Percentiles rank a stretch among this genome's conserved stretches.
These are phyloP conservation scores for Aspergillus sclerotialis DNA, from an alignment of 2,329 filamentous ascomycete species.

Conservation along the genomic window DNA sequence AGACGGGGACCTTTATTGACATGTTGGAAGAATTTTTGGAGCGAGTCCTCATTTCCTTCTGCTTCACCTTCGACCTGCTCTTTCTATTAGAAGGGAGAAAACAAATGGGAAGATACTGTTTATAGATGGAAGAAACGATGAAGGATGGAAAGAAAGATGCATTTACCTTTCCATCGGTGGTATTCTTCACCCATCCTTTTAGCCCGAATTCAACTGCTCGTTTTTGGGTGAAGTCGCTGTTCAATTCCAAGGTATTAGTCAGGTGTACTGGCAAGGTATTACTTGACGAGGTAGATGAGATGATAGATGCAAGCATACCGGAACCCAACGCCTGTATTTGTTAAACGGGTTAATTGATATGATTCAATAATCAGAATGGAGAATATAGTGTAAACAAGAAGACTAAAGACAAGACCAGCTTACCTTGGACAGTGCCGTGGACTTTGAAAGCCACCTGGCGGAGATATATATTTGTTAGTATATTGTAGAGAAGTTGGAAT, in stretches of 20 bases:
- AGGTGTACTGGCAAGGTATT: conserved; percentile 3
- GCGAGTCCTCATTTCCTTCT: conserved; percentile 61
- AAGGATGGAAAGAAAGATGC: conserved; percentile 2
- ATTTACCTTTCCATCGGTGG: conserved; percentile 37
- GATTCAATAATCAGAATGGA: neutral
- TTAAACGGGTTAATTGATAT: conserved; percentile 2
- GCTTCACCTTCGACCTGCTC: conserved; percentile 79
- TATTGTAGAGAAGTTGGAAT: too few relatives aligned
- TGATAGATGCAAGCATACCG: conserved; percentile 16
- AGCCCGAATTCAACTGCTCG: conserved; percentile 36
- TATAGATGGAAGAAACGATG: neutral
- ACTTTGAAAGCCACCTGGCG: conserved; percentile 40
- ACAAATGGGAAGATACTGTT: neutral
- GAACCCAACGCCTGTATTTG: conserved; percentile 25
- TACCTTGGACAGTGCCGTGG: conserved; percentile 66
- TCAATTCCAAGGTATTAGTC: neutral
- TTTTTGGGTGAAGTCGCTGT: conserved; percentile 37
- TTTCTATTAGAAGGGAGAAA: neutral
- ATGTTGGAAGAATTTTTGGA: conserved; percentile 66
- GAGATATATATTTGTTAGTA: conserved; percentile 3
- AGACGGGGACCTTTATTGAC: conserved; percentile 66
- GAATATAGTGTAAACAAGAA: too few relatives aligned
- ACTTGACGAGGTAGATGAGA: conserved; percentile 8
- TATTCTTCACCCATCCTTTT: conserved; percentile 46
- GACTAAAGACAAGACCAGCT: conserved; percentile 10